Base-by-base conservation (phyloP, 257 asterid species). In the Coffea eugenioides region DNA sequence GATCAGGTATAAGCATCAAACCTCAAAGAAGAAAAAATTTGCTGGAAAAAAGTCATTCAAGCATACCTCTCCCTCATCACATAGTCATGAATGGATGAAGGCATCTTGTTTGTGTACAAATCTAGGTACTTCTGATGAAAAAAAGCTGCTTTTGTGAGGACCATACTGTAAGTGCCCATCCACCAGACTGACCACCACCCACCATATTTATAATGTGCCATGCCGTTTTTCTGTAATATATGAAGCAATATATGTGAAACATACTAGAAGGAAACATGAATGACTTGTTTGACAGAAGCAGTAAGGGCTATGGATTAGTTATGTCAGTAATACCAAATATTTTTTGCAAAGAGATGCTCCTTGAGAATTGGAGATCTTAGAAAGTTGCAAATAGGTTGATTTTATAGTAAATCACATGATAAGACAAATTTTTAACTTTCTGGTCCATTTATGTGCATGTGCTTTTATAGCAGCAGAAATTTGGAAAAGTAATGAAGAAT, bases 161-260 rank as follows among this genome's bases (percentile, higher is more conserved):
- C 89, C 91, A 91, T 88, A 75, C 91, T 91, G 74, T 88, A 90
- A 20, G 89, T 88, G 71, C 93, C 92, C 72, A 69, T 86, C 94
- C 96, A 88, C 94, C 94, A 90, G 69, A 91, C 93, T 21, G 97
- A 85, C 94, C 94, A 90, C 97, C 94, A 91, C 67, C 97, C 92
- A 39, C 97, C 87, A 52, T 87, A 91, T 43, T 48, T 77, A 77
- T 87, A 89, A 36, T 75, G 82, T 45, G 71, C 45, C 69, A 75
- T 69, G 4, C 86, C 90, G 73, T 80, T 85, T 80, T 76, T 83
- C 92, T 91, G 83, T 43, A 56, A 69, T 69, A 23, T 5, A 68
- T 64, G 73, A 51, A 48, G 51, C 49, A 75, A 57, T 59, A 36
- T 11, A n/a, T 75, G 49, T 61, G 41, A 57, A 31, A 31, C 34